Conservation (phyloP, 805 yeast species). For the Teunomyces lycoperdinae region DNA sequence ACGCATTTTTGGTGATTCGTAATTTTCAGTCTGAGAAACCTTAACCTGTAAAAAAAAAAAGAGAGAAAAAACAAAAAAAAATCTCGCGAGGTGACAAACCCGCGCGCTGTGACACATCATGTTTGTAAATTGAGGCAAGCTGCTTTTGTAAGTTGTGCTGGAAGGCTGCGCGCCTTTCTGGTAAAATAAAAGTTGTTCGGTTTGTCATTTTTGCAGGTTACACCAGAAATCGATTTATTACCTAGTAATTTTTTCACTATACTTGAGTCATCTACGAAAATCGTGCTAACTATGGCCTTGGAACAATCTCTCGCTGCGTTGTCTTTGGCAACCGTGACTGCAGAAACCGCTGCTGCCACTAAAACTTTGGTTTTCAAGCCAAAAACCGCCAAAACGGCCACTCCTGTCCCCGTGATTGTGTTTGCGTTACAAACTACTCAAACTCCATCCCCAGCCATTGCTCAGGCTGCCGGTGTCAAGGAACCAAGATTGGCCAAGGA, state of each 20-base stretch:
- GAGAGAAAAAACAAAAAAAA: no score
- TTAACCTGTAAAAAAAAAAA: neutral
- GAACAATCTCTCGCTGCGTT: conserved; percentile 67
- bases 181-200: neutral
- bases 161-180: no score
- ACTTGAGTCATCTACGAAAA: conserved; percentile 1
- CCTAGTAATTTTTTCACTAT: neutral
- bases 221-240: neutral
- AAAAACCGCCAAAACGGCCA: conserved; percentile 78
- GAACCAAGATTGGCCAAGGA: conserved; percentile 88
- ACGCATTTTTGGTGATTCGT: neutral
- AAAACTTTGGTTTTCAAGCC: conserved; percentile 88
- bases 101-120: no score
- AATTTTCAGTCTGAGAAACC: neutral
- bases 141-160: no score
- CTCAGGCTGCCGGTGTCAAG: conserved; percentile 65
- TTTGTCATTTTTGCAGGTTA: neutral
- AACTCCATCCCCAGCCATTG: conserved; percentile 66
- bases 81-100: no score
- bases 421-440: conserved; percentile 69
- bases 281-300: conserved; percentile 48
- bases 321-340: conserved; percentile 54
- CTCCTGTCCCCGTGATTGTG: conserved; percentile 76
- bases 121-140: no score
- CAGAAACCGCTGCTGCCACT: conserved; percentile 52